Percentiles rank a stretch among this genome's conserved stretches.
Conservation (phyloP, 129 eudicot species). For the Lactuca sativa region DNA sequence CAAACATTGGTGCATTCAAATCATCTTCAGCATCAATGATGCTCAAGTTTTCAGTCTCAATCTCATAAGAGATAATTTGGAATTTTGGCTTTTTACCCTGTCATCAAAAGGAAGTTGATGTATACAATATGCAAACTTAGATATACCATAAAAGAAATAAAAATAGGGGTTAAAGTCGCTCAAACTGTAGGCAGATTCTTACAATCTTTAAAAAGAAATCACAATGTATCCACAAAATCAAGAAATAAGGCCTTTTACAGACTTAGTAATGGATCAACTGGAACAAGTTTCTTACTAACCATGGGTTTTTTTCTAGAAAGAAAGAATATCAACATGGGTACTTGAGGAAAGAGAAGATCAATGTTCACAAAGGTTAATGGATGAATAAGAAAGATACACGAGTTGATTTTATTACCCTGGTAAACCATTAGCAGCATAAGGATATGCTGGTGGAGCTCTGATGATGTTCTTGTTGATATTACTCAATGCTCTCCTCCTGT, state of each 20-base stretch:
- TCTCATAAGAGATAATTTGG: constrained; percentile 24
- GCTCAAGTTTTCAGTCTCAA: constrained; percentile 36
- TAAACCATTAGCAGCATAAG: constrained; percentile 39
- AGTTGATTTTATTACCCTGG: constrained; percentile 43
- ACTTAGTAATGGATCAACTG: constrained; percentile 79
- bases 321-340: constrained; percentile 7
- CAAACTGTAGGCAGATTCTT: not conserved
- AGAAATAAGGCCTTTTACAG: constrained; percentile 26
- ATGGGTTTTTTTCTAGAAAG: constrained; percentile 43
- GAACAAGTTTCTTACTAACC: constrained; percentile 53
- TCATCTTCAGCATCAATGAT: constrained; percentile 60
- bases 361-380: not conserved
- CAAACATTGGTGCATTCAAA: constrained; percentile 66
- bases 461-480: constrained; percentile 55
- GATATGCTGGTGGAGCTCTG: constrained; percentile 45
- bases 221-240: not conserved
- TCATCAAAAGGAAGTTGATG: not conserved
- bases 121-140: not conserved
- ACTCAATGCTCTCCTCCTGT: constrained; percentile 60
- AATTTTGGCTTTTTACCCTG: constrained; percentile 47
- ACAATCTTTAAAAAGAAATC: not conserved
- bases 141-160: too few relatives aligned
- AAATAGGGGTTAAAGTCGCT: too few relatives aligned
- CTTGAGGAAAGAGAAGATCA: not conserved
- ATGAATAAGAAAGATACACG: not conserved